Base-by-base conservation (phyloP, 2,329 filamentous ascomycete species). In the Pezicula carpinea region DNA sequence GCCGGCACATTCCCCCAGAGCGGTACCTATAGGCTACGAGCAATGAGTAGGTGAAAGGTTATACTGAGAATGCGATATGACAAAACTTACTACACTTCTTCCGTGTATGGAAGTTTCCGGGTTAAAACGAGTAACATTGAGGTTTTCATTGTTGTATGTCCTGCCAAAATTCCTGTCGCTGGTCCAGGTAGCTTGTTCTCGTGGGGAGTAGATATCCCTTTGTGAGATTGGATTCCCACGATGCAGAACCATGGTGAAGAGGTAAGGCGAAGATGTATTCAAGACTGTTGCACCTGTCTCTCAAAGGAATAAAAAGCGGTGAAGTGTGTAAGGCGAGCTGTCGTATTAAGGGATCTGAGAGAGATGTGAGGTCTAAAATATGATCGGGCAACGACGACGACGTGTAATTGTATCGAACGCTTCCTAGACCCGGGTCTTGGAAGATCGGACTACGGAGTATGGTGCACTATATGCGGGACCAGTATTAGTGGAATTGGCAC, bases 271-370 rank as follows among this genome's bases (percentile, higher is more conserved):
- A 34, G 34, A 40, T 21, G 22, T 45, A 19, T 41, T 35, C 50
- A 46, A 35, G 39, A 40, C 18, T 23, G 43, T 39, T 26, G 38
- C 18, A 31, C 34, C 19, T 43, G 26, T 23, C 44, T 31, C 41
- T 45, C 45, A 42, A 35, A 49, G 39, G 40, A 44, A 42, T 39
- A 29, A 42, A 46, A 41, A 43, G 33, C 48, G 47, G 56, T 57
- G 50, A 47, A 51, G 44, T 54, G 51, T 58, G 52, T 47, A 54
- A 62, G 54, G 51, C 59, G 61, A 63, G 61, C 56, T 61, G 53
- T 63, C 61, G 59, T 60, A 61, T 59, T 58, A 53, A 56, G 53
- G 50, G 53, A 43, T 33, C 18, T 32, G 32, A 34, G 26, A 32
- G 32, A 32, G 32, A 43, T 21, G 42, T 38, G 41, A 39, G 48